These are phyloP conservation scores for Aspergillus ruber DNA, from an alignment of 2,329 filamentous ascomycete genomes.

Conservation along the genomic window DNA sequence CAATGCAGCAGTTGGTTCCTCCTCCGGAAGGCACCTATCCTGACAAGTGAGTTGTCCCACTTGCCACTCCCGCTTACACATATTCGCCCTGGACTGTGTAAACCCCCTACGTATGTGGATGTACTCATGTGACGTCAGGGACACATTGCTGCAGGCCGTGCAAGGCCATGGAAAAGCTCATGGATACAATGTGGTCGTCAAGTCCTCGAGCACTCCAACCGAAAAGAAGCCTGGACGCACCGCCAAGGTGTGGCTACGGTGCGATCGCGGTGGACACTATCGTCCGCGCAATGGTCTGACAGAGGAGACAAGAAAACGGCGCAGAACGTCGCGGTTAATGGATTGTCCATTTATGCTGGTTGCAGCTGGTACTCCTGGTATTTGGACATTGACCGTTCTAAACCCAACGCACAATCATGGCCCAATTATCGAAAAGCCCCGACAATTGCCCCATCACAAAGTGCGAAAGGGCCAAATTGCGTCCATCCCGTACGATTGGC, in stretches of 20 bases:
- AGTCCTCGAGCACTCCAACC: constrained; percentile 41
- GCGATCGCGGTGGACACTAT: constrained; percentile 40
- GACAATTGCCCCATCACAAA: constrained; percentile 35
- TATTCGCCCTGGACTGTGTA: not conserved
- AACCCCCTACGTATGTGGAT: not conserved
- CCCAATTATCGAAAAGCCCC: constrained; percentile 35
- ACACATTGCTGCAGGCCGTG: constrained; percentile 33
- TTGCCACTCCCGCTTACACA: not conserved
- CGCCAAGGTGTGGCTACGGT: constrained; percentile 40
- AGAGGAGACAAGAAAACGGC: constrained; percentile 40
- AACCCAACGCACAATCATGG: constrained; percentile 40
- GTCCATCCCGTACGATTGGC: constrained; percentile 41
- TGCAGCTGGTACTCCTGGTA: constrained; percentile 37
- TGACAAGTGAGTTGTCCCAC: constrained; percentile 29
- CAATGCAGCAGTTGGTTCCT: constrained; percentile 37
- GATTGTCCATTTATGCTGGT: constrained; percentile 42
- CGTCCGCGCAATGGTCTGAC: constrained; percentile 40
- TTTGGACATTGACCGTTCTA: constrained; percentile 38
- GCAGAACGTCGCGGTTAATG: constrained; percentile 38
- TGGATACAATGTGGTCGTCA: constrained; percentile 41
- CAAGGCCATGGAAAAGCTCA: constrained; percentile 38
- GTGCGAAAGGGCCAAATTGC: constrained; percentile 39
- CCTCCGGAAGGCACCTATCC: constrained; percentile 40
- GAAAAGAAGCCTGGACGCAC: constrained; percentile 41
- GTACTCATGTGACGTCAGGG: constrained; percentile 13